These are phyloP conservation scores for Phialophora expanda DNA, from an alignment of 2,329 filamentous ascomycete genomes.

Conservation along the genomic window DNA sequence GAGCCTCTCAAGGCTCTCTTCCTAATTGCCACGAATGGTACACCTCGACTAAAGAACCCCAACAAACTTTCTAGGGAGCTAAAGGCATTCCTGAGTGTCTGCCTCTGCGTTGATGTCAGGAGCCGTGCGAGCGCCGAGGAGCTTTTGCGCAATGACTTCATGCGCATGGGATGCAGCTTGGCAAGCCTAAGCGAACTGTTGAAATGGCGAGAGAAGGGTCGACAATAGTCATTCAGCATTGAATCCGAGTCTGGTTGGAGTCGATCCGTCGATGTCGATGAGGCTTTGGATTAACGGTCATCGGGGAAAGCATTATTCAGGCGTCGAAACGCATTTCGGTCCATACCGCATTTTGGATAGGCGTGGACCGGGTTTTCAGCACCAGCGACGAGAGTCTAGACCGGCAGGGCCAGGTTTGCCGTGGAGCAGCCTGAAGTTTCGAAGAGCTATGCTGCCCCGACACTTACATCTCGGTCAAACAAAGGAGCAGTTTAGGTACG, in stretches of 20 bases:
- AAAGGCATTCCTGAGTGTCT: conserved; percentile 95
- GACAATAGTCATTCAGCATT: conserved; percentile 30
- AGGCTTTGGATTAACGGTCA: neutral
- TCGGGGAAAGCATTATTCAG: conserved; percentile 7
- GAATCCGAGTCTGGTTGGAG: neutral
- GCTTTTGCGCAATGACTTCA: conserved; percentile 87
- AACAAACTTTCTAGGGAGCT: conserved; percentile 98
- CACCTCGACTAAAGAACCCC: conserved; percentile 94
- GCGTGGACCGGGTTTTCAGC: conserved; percentile 3
- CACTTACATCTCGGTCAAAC: neutral
- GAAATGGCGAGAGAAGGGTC: conserved; percentile 62
- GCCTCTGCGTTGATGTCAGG: conserved; percentile 94
- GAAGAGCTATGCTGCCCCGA: neutral
- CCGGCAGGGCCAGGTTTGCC: neutral
- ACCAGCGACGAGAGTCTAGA: neutral
- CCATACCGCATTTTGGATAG: conserved; percentile 20
- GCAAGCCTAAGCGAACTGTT: conserved; percentile 84
- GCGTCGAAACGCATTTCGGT: conserved; percentile 12
- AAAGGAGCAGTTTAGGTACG: neutral
- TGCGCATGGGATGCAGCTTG: conserved; percentile 86
- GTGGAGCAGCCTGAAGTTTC: neutral
- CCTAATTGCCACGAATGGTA: conserved; percentile 96
- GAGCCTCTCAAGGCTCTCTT: conserved; percentile 97
- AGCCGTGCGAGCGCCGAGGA: conserved; percentile 90
- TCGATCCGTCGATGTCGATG: neutral